Evolutionary conservation across 2,329 filamentous ascomycete species (phyloP).

Genomic region (Penicillium sp.): DNA sequence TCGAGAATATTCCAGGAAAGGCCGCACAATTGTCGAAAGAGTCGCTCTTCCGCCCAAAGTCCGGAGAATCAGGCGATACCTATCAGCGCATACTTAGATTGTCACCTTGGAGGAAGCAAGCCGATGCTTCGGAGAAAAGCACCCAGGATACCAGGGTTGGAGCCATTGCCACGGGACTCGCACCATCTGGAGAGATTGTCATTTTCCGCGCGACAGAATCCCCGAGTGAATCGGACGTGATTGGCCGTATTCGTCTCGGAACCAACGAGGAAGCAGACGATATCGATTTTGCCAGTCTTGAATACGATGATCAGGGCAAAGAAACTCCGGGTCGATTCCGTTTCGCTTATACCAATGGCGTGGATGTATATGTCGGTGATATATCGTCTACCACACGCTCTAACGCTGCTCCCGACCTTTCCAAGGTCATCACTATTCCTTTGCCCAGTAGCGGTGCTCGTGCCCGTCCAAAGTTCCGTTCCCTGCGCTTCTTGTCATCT

Average conservation of each 20-base stretch:
- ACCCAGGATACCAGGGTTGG: constrained; percentile 59
- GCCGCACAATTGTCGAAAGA: constrained; percentile 48
- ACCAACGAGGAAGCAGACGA: constrained; percentile 50
- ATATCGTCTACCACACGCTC: constrained; percentile 49
- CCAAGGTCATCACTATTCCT: constrained; percentile 40
- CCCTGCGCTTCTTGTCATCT: constrained; percentile 53
- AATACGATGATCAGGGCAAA: constrained; percentile 19
- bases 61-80: constrained; percentile 43
- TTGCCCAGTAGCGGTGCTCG: constrained; percentile 30
- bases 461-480: constrained; percentile 50
- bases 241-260: constrained; percentile 50
- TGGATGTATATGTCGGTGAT: constrained; percentile 65
- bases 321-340: constrained; percentile 49
- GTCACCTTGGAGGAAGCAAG: constrained; percentile 45
- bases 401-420: constrained; percentile 36
- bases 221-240: constrained; percentile 49
- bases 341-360: constrained; percentile 72
- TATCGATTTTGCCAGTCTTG: constrained; percentile 38
- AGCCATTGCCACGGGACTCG: constrained; percentile 71
- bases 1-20: constrained; percentile 25
- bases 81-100: constrained; percentile 57
- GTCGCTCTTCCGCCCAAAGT: constrained; percentile 46
- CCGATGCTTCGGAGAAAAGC: constrained; percentile 26
- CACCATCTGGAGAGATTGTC: constrained; percentile 69
- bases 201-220: constrained; percentile 65